Conservation (phyloP, 768 basidiomycete species). For the Tephrocybe sp. region DNA sequence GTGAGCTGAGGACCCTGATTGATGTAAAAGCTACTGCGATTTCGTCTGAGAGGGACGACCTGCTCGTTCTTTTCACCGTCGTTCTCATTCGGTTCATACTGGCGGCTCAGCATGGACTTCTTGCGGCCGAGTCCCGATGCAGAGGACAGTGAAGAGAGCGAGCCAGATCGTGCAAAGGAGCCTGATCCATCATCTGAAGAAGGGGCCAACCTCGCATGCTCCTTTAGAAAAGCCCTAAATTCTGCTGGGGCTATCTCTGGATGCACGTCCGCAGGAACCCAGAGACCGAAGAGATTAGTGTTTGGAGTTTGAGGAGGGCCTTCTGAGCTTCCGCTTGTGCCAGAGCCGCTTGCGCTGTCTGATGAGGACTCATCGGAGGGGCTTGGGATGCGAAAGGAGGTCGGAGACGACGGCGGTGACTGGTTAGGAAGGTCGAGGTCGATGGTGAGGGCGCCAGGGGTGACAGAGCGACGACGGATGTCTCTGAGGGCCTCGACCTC, state of each 20-base stretch:
- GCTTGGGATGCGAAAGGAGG: constrained; percentile 48
- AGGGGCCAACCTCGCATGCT: constrained; percentile 73
- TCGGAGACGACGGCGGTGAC: constrained; percentile 59
- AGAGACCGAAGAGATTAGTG: constrained; percentile 65
- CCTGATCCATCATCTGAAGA: constrained; percentile 46
- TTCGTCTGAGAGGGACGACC: constrained; percentile 67
- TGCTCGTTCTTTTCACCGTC: constrained; percentile 73
- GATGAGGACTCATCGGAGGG: constrained; percentile 23
- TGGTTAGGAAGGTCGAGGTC: constrained; percentile 91
- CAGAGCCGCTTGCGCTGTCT: constrained; percentile 25
- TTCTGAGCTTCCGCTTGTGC: constrained; percentile 20
- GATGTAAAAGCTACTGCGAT: constrained; percentile 64
- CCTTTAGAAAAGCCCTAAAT: constrained; percentile 92
- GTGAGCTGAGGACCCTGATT: constrained; percentile 84
- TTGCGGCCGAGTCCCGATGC: constrained; percentile 69
- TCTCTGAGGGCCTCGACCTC: constrained; percentile 86
- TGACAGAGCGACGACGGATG: constrained; percentile 79
- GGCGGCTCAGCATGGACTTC: constrained; percentile 92
- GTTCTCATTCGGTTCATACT: constrained; percentile 81
- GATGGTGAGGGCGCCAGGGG: constrained; percentile 79
- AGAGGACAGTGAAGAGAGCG: constrained; percentile 38
- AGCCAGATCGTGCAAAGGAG: constrained; percentile 40
- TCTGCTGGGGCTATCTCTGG: constrained; percentile 97
- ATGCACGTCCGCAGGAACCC: constrained; percentile 96
- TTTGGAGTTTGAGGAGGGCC: constrained; percentile 28